A percentile compares a stretch with the other conserved stretches of the same genome.
These are phyloP conservation scores for Fusarium sp. DNA, from an alignment of 2,329 filamentous ascomycete species.

Conservation along the genomic window DNA sequence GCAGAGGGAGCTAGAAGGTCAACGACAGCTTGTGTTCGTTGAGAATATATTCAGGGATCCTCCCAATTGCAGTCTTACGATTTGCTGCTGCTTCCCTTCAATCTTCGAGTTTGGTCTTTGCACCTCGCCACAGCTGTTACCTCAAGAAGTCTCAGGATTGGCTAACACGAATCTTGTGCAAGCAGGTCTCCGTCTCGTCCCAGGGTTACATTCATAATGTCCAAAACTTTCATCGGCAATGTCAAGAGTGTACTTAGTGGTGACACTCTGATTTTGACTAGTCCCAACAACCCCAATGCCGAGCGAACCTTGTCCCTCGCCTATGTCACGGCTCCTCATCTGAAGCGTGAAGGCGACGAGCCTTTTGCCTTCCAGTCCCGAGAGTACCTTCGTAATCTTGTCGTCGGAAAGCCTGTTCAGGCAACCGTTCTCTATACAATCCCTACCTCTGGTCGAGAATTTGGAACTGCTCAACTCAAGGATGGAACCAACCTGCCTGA, in stretches of 20 bases:
- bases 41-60: not conserved
- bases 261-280: slow-evolving; percentile 87
- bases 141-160: slow-evolving; percentile 1
- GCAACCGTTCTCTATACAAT: slow-evolving; percentile 89
- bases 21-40: slow-evolving; percentile 1
- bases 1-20: slow-evolving; percentile 23
- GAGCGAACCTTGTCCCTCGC: slow-evolving; percentile 91
- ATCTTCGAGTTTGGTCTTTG: not conserved
- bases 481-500: slow-evolving; percentile 83
- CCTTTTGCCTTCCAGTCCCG: slow-evolving; percentile 93
- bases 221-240: slow-evolving; percentile 69
- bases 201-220: slow-evolving; percentile 52
- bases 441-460: slow-evolving; percentile 85
- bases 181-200: slow-evolving; percentile 37
- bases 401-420: slow-evolving; percentile 86
- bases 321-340: slow-evolving; percentile 87
- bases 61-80: not conserved
- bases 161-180: slow-evolving; percentile 26
- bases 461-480: slow-evolving; percentile 80
- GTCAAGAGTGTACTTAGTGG: slow-evolving; percentile 96
- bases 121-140: not conserved
- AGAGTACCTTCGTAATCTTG: slow-evolving; percentile 85
- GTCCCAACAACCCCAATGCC: slow-evolving; percentile 79
- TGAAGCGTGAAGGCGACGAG: slow-evolving; percentile 91
- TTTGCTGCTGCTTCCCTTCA: not conserved